Evolutionary conservation across 169 alveolate genomes (phyloP), one percentile per base, ranked within the genome.

Genomic region (Eimeria acervulina): DNA sequence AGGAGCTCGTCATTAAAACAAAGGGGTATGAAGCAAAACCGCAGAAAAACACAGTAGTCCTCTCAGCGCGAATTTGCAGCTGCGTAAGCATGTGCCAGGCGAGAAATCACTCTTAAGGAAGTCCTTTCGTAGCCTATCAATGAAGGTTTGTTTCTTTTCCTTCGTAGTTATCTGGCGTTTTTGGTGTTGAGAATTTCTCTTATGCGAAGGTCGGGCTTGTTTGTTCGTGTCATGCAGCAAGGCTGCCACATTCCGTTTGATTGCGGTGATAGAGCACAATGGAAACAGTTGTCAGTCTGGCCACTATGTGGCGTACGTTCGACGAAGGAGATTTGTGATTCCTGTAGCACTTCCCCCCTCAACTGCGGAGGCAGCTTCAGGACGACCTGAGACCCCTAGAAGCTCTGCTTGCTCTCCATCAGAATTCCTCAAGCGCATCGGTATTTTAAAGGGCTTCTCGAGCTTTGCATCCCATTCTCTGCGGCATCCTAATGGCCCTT

Each of bases 231-330:
- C 55, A 23, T 87, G 81, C 93, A 87, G 93, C 63, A 66, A 47
- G 19, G 23, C 78, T 44, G 93, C 93, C 74, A 59, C 66, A 23
- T 87, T 59, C 13, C 93, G 93, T 38, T 87, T 87, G 81, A 87
- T 87, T 44, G 93, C 93, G 3, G 93, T 87, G 42, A 87, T 87
- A 33, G 93, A 87, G 80, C 93, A 87, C 81, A 87, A 87, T 23
- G 93, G 93, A 10, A 87, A 33, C 93, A 87, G 93, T 38, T 59
- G 93, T 21, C 93, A 87, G 83, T 36, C 93, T 33, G 93, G 93
- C 63, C 93, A 87, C 81, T 87, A 87, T 33, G 93, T 87, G 93
- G 93, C 93, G 28, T 87, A 87, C 47, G 93, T 87, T 44, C 93
- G 93, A 55, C 78, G 93, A 19, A 87, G 72, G 63, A 44, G 93